Percentiles rank a stretch among this genome's conserved stretches.
These are phyloP conservation scores for Sisymbrium altissimum DNA, from an alignment of 345 rosid genomes.

Conservation along the genomic window DNA sequence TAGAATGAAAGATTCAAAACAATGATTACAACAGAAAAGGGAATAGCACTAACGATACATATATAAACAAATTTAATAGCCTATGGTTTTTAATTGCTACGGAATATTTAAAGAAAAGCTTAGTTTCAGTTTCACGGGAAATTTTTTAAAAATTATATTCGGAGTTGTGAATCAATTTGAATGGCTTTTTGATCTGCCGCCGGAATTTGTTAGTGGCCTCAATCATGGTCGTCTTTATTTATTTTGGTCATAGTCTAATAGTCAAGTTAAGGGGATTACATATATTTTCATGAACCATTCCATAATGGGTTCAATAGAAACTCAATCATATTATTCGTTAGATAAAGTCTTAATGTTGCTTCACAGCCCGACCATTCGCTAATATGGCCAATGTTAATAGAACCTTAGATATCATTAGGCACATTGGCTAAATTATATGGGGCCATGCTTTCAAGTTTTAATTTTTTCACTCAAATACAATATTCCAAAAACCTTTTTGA, in stretches of 20 bases:
- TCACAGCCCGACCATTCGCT: constrained; percentile 28
- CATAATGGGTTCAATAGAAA: constrained; percentile 6
- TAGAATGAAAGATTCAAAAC: constrained; percentile 22
- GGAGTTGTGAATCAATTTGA: background rate
- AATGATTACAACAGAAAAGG: constrained; percentile 25
- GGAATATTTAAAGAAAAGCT: background rate
- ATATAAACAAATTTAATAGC: background rate
- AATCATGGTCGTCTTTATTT: constrained; percentile 20
- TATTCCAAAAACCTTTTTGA: background rate
- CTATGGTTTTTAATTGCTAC: background rate
- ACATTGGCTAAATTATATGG: constrained; percentile 29
- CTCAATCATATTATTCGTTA: constrained; percentile 9
- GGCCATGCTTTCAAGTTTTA: background rate
- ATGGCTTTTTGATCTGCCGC: constrained; percentile 27
- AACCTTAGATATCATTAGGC: constrained; percentile 34
- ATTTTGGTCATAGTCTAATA: background rate
- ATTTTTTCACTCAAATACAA: background rate
- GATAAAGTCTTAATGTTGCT: constrained; percentile 16
- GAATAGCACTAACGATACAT: background rate
- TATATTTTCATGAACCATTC: constrained; percentile 6
- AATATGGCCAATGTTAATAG: constrained; percentile 29
- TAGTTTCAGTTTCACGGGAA: constrained; percentile 9
- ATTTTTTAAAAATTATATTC: background rate
- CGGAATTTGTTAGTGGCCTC: constrained; percentile 23
- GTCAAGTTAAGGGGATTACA: constrained; percentile 8